phyloP scores from a whole-genome alignment of 2,329 filamentous ascomycete genomes.

The Nectriaceae sp. region DNA sequence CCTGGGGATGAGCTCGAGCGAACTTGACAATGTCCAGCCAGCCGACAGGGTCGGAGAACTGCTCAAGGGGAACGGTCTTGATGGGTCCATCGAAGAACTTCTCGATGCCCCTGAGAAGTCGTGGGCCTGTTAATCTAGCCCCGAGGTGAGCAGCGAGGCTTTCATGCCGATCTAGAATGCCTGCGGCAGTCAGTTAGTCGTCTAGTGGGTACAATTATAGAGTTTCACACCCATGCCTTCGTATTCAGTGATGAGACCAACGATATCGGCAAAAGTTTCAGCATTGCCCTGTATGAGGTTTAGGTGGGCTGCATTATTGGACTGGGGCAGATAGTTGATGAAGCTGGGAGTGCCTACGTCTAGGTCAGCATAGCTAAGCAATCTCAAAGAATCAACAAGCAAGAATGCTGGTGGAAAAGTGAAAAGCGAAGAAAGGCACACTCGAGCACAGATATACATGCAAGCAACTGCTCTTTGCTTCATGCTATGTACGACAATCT shows the following conservation, averaged over 20 bases:
- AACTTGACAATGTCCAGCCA: conserved; percentile 89
- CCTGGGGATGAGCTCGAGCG: conserved; percentile 75
- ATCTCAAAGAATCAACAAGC: too few relatives aligned
- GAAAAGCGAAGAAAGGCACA: too few relatives aligned
- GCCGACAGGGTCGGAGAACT: conserved; percentile 63
- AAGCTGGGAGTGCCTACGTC: not conserved
- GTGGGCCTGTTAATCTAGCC: conserved; percentile 78
- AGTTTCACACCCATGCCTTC: conserved; percentile 51
- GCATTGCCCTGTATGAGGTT: too few relatives aligned
- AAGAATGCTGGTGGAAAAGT: too few relatives aligned
- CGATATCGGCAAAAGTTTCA: conserved; percentile 63
- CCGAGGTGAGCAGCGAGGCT: conserved; percentile 84
- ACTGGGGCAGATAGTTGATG: not conserved
- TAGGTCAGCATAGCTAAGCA: too few relatives aligned
- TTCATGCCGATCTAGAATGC: conserved; percentile 81
- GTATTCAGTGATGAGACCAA: conserved; percentile 75
- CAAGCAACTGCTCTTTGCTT: too few relatives aligned
- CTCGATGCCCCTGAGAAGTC: conserved; percentile 83
- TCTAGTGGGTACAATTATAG: conserved; percentile 8
- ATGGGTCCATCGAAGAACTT: conserved; percentile 83
- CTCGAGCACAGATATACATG: too few relatives aligned
- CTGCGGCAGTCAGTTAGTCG: conserved; percentile 38
- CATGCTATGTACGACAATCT: too few relatives aligned
- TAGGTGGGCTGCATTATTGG: not conserved
- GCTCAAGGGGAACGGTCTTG: conserved; percentile 52